Conservation (phyloP, 2,329 filamentous ascomycete species). For the Cordyceps pruinosa region DNA sequence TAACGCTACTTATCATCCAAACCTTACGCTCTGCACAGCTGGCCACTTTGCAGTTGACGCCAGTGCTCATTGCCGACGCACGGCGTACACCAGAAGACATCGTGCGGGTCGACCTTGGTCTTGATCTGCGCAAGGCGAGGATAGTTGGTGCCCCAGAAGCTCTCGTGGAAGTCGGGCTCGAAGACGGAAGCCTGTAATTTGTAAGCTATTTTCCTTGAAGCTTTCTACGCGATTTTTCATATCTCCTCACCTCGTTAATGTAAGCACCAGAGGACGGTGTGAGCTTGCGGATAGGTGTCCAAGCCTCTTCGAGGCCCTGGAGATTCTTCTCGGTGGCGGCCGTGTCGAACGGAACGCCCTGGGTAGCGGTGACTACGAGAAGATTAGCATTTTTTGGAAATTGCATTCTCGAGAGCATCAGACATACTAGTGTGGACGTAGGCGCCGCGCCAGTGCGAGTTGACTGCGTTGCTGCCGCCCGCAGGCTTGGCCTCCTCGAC, state of each 20-base stretch:
- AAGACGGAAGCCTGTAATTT: constrained; percentile 26
- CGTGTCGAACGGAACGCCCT: constrained; percentile 27
- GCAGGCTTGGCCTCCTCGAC: constrained; percentile 36
- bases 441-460: constrained; percentile 40
- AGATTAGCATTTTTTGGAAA: neutral
- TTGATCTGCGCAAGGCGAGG: constrained; percentile 38
- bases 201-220: neutral
- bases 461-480: constrained; percentile 38
- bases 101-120: constrained; percentile 36
- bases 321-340: constrained; percentile 24
- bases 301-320: constrained; percentile 19
- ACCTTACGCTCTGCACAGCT: constrained; percentile 18
- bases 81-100: constrained; percentile 42
- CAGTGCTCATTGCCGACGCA: constrained; percentile 41
- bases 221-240: neutral
- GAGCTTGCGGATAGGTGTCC: constrained; percentile 32
- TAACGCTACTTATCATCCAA: neutral
- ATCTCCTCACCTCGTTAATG: constrained; percentile 34
- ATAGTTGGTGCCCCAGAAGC: constrained; percentile 42
- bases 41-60: constrained; percentile 21
- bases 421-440: constrained; percentile 29
- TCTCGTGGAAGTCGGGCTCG: constrained; percentile 32
- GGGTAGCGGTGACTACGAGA: constrained; percentile 20
- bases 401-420: neutral
- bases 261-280: constrained; percentile 37